Evolutionary conservation across 306 rosid genomes (phyloP).

Genomic region (Ormosia emarginata): DNA sequence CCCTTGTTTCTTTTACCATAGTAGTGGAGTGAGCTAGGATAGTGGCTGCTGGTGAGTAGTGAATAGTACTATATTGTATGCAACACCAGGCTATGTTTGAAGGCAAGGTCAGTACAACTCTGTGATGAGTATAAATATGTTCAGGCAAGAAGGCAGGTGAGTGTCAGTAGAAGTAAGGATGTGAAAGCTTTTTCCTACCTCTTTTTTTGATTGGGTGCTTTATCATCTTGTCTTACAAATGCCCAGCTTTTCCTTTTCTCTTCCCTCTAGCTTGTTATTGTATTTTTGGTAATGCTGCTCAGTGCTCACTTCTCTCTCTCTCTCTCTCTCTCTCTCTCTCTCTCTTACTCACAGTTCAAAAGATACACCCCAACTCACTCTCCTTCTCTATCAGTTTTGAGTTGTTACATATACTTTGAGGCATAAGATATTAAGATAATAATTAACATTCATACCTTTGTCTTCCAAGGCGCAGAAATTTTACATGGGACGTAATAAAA

Average conservation of each 20-base stretch:
- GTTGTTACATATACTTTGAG: background rate
- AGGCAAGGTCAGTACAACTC: slow-evolving; percentile 14
- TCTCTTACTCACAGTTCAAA: background rate
- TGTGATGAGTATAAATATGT: slow-evolving; percentile 40
- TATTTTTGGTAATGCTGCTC: slow-evolving; percentile 35
- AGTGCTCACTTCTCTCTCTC: background rate
- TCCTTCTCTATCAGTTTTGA: background rate
- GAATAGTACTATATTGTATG: background rate
- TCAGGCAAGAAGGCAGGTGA: slow-evolving; percentile 44
- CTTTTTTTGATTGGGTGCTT: slow-evolving; percentile 26
- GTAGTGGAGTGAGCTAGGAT: slow-evolving; percentile 1
- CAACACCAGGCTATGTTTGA: slow-evolving; percentile 4
- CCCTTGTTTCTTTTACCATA: slow-evolving; percentile 10
- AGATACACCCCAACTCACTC: background rate
- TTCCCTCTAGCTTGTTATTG: slow-evolving; percentile 36
- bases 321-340: background rate
- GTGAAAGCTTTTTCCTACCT: slow-evolving; percentile 29
- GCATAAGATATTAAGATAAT: background rate
- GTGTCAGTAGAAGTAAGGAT: slow-evolving; percentile 38
- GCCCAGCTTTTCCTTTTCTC: slow-evolving; percentile 43
- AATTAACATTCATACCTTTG: background rate
- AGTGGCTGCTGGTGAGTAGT: slow-evolving; percentile 6
- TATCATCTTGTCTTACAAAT: slow-evolving; percentile 13
- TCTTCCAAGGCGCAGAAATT: background rate
- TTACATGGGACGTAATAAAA: background rate